Conservation (phyloP, 2,329 filamentous ascomycete genomes). For the Tympanopsis confertula region DNA sequence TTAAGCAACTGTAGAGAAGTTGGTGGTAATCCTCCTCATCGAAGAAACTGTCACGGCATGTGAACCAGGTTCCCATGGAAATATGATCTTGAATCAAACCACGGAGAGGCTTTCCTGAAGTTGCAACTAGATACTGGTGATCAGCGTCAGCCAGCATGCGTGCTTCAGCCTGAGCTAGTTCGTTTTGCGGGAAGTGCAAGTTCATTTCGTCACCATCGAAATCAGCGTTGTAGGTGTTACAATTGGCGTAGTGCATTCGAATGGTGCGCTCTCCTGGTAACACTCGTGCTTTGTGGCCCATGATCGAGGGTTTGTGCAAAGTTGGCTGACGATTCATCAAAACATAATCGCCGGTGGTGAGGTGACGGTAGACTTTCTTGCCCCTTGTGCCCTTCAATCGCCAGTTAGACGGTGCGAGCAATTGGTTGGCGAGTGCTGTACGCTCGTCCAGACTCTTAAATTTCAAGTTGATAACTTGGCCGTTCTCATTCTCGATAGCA, state of each 20-base stretch:
- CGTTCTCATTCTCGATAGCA: conserved; percentile 91
- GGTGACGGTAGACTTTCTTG: conserved; percentile 92
- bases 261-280: conserved; percentile 92
- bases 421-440: conserved; percentile 78
- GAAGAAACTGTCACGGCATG: conserved; percentile 85
- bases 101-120: conserved; percentile 82
- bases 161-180: conserved; percentile 84
- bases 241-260: conserved; percentile 99
- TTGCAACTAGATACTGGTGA: conserved; percentile 90
- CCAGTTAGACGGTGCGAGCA: conserved; percentile 72
- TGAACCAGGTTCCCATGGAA: conserved; percentile 83
- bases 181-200: conserved; percentile 98
- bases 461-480: conserved; percentile 76
- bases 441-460: conserved; percentile 83
- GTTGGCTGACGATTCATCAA: conserved; percentile 98
- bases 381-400: conserved; percentile 35
- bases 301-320: conserved; percentile 95
- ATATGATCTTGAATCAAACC: conserved; percentile 98
- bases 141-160: conserved; percentile 90
- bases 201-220: conserved; percentile 99
- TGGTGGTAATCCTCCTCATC: conserved; percentile 81
- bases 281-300: conserved; percentile 90
- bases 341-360: conserved; percentile 93
- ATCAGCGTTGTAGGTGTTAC: conserved; percentile 98
- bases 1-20: conserved; percentile 78